phyloP scores from a whole-genome alignment of 345 rosid genomes.

The Erucastrum elatum region DNA sequence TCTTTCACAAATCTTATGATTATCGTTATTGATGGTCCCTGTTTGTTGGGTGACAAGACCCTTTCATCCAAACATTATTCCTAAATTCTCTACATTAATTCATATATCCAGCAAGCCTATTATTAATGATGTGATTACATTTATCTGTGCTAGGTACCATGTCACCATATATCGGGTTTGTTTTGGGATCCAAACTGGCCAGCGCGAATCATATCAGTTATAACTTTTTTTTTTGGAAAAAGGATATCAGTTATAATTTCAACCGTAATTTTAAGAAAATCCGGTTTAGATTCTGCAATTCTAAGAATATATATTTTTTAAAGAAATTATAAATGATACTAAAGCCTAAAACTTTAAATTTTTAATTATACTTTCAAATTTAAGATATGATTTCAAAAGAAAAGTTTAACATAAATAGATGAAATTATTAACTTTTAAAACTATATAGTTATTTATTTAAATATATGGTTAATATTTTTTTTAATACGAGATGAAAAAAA shows the following conservation, averaged over 20 bases:
- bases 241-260: not conserved
- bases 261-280: not conserved
- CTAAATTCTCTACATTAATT: conserved; percentile 14
- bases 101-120: not conserved
- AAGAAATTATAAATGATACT: no score
- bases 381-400: no score
- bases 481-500: no score
- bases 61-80: conserved; percentile 16
- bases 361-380: no score
- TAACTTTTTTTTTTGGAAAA: no score
- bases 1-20: conserved; percentile 39
- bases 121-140: not conserved
- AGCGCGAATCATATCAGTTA: not conserved
- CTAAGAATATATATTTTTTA: no score
- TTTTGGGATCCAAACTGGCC: not conserved
- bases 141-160: not conserved
- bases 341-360: not conserved
- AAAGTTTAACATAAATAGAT: not conserved
- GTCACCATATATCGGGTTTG: not conserved
- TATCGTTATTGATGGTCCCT: conserved; percentile 35
- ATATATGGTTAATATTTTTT: no score
- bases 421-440: not conserved
- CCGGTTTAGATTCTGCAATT: no score
- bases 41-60: conserved; percentile 24
- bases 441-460: not conserved